Evolutionary conservation across 1,139 yeast genomes (phyloP).

Genomic region (Taiozyma sp.): DNA sequence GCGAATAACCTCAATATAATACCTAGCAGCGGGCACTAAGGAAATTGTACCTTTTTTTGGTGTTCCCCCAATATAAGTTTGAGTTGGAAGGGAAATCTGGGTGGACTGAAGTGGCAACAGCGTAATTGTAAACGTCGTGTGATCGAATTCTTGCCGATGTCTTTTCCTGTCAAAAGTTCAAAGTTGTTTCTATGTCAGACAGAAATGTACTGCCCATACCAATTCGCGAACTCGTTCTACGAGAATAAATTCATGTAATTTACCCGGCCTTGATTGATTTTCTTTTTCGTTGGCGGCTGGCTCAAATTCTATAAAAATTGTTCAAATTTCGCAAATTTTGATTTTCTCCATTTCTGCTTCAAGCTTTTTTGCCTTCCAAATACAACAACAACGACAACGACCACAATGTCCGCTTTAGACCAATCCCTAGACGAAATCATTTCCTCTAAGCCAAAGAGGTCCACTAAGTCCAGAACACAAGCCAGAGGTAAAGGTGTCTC

Average conservation of each 20-base stretch:
- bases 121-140: no score
- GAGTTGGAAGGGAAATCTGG: no score
- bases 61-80: no score
- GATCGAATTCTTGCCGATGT: not conserved
- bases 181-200: not conserved
- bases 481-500: slow-evolving; percentile 24
- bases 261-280: not conserved
- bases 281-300: not conserved
- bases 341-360: not conserved
- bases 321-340: not conserved
- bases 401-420: slow-evolving; percentile 65
- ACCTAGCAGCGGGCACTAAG: not conserved
- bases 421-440: slow-evolving; percentile 95
- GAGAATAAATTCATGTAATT: not conserved
- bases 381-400: not conserved
- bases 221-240: not conserved
- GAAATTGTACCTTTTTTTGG: no score
- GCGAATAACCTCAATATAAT: not conserved
- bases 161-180: not conserved
- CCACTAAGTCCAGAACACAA: slow-evolving; percentile 31
- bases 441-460: slow-evolving; percentile 51
- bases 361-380: not conserved
- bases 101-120: no score
- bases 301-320: not conserved
- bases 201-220: not conserved